Base-by-base conservation (phyloP, 2,329 filamentous ascomycete species). In the Fusarium compactum region DNA sequence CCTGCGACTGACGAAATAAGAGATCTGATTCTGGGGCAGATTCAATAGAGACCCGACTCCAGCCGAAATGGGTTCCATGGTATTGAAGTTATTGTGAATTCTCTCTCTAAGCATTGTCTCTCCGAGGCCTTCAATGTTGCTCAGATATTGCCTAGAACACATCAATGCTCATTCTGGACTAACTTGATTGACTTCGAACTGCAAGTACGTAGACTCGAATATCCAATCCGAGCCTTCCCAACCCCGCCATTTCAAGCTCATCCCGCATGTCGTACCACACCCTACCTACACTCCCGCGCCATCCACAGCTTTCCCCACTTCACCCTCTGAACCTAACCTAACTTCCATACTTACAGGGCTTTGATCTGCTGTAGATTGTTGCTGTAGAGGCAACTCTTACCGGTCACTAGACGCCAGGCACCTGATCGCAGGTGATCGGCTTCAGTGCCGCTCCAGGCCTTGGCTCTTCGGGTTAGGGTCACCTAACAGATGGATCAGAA, bases 231-330 rank as follows among this genome's bases (percentile, higher is more conserved):
- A 57, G 52, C 55, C 67, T 55, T 57, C 41, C 53, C 51, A 41
- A 71, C 68, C 68, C 68, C 68, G 64, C 68, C 67, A 65, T 59
- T 61, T 71, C 63, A 60, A 67, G 65, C 32, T 57, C 66, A 63
- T 63, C 65, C 69, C 62, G 62, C 65, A 72, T 62, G 47, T 53
- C 34, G 53, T 72, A 58, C 63, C 69, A 68, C 65, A 60, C 59
- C 59, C 51, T 41, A 38, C 34, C 40, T 38, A 14, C 40, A 25
- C 47, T 53, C 45, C 62, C 62, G 53, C 40, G 25, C 60, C 51
- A 44, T 58, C 61, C 30, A 52, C 45, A 54, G 56, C 52, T 24
- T 55, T 52, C 57, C 34, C 58, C 50, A 58, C 65, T 45, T 59
- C 53, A 47, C 51, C 52, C 32, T 43, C 58, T 51, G 29, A 57